Evolutionary conservation across 257 asterid species (phyloP).

Genomic region (Solanum gracilifrons): DNA sequence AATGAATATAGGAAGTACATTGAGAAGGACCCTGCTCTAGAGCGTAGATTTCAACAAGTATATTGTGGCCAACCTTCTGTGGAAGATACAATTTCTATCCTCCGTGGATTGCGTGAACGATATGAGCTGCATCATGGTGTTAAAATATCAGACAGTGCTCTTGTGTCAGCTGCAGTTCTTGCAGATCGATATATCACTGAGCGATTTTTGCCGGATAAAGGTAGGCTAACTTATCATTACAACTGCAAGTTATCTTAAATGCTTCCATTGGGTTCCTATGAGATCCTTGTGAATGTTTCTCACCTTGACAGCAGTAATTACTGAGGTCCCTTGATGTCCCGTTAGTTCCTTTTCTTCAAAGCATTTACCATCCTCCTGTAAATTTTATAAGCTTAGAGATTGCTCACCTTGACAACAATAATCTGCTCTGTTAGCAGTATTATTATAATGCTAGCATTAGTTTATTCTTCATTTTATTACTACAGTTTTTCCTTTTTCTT

Average conservation of each 20-base stretch:
- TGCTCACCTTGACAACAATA: not conserved
- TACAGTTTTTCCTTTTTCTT: not conserved
- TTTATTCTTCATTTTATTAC: not conserved
- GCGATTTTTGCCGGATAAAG: slow-evolving; percentile 92
- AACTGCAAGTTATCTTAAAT: not conserved
- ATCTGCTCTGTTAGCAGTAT: not conserved
- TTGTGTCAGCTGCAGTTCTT: slow-evolving; percentile 81
- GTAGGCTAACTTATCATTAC: slow-evolving; percentile 16
- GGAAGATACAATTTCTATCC: slow-evolving; percentile 79
- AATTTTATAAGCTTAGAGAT: not conserved
- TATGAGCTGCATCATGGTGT: slow-evolving; percentile 94
- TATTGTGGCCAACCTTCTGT: slow-evolving; percentile 89
- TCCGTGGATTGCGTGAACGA: slow-evolving; percentile 92
- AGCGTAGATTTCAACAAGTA: slow-evolving; percentile 92
- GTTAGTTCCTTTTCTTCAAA: not conserved
- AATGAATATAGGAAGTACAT: slow-evolving; percentile 82
- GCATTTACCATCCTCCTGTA: not conserved
- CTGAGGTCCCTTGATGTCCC: not conserved
- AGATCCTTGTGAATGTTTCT: not conserved
- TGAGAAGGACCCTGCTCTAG: slow-evolving; percentile 94
- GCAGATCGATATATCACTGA: slow-evolving; percentile 82
- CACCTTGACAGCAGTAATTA: not conserved
- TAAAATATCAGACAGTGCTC: slow-evolving; percentile 84
- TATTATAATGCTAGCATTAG: not conserved
- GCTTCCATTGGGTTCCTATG: not conserved